These are phyloP conservation scores for Penicillium cosmopolitanum DNA, from an alignment of 495 filamentous ascomycete species.

Conservation along the genomic window DNA sequence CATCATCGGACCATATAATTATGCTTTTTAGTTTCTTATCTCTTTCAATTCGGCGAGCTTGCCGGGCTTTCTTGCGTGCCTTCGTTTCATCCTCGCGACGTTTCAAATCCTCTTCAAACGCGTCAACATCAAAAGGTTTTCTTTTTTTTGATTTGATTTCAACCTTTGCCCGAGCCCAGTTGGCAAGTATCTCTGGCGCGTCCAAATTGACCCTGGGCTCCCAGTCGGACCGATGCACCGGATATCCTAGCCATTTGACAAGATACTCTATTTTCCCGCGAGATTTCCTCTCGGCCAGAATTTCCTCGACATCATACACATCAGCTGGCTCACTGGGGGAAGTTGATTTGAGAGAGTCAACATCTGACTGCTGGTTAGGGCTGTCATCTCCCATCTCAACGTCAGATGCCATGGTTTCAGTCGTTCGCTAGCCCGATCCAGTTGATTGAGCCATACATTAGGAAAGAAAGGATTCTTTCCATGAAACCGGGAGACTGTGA, in stretches of 20 bases:
- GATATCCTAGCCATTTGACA: slow-evolving; percentile 70
- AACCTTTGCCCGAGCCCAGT: slow-evolving; percentile 58
- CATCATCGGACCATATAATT: not conserved
- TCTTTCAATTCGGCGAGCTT: slow-evolving; percentile 6
- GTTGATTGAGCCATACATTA: not conserved
- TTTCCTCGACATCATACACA: slow-evolving; percentile 49
- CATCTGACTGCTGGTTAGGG: slow-evolving; percentile 48
- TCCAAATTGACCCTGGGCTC: slow-evolving; percentile 61
- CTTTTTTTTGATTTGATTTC: slow-evolving; percentile 45
- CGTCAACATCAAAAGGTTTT: slow-evolving; percentile 52
- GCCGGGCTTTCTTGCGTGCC: slow-evolving; percentile 41
- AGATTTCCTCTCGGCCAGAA: slow-evolving; percentile 50
- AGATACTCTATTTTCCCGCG: slow-evolving; percentile 56
- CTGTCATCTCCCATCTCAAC: slow-evolving; percentile 18
- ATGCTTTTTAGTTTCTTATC: not conserved
- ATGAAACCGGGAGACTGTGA: not conserved
- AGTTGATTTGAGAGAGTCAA: slow-evolving; percentile 67
- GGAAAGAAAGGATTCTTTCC: not conserved
- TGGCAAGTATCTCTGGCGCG: slow-evolving; percentile 44
- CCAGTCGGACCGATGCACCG: slow-evolving; percentile 62
- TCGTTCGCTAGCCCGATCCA: not conserved
- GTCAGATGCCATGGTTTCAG: slow-evolving; percentile 11
- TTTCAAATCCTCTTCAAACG: slow-evolving; percentile 41
- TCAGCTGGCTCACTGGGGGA: slow-evolving; percentile 39
- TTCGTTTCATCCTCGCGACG: slow-evolving; percentile 29